phyloP scores from a whole-genome alignment of 257 asterid species.

The Solanum rostratum region DNA sequence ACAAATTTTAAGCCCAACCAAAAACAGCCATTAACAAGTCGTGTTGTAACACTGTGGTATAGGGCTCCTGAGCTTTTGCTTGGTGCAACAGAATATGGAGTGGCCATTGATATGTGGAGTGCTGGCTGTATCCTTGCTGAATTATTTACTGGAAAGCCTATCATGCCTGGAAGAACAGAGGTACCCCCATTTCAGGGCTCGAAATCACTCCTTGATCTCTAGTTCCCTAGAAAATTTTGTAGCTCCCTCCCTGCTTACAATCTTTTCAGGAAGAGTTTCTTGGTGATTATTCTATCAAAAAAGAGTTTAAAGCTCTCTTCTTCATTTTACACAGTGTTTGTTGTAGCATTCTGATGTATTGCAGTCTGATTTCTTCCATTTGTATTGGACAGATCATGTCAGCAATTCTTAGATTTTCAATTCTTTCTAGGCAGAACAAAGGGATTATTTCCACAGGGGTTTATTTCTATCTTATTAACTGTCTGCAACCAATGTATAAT shows the following conservation, averaged over 20 bases:
- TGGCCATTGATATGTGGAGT: constrained; percentile 13
- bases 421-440: neutral
- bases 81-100: constrained; percentile 8
- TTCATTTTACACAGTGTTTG: neutral
- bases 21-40: constrained; percentile 6
- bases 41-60: constrained; percentile 13
- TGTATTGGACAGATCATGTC: neutral
- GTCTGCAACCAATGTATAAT: neutral
- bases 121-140: constrained; percentile 12
- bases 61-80: constrained; percentile 15
- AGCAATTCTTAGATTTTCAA: too few species aligned
- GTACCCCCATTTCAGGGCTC: neutral
- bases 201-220: neutral
- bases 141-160: neutral
- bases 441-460: neutral
- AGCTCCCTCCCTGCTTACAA: neutral
- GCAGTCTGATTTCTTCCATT: neutral
- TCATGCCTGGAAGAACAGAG: constrained; percentile 12
- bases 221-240: neutral
- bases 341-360: neutral
- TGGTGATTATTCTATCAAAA: neutral
- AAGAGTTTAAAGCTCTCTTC: neutral
- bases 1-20: neutral
- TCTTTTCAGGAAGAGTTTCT: neutral
- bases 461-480: neutral